A percentile compares a stretch with the other conserved stretches of the same genome.
Conservation (phyloP, 805 yeast species). For the Spathaspora passalidarum region DNA sequence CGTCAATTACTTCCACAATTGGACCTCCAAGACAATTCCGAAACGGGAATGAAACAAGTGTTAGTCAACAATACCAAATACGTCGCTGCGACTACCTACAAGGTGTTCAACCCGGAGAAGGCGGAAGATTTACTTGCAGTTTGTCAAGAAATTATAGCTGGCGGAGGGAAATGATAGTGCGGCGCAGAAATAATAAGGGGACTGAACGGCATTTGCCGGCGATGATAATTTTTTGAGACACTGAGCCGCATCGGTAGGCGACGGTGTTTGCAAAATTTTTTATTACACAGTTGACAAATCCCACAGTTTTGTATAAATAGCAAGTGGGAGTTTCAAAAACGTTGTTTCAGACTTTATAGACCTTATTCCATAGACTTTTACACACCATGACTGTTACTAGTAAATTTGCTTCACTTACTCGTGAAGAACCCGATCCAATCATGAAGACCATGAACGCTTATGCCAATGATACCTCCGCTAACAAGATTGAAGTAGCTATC, state of each 20-base stretch:
- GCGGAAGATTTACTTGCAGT: background rate
- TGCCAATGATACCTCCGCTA: slow-evolving; percentile 24
- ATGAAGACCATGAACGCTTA: slow-evolving; percentile 18
- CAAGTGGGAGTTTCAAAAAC: background rate
- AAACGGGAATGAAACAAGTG: slow-evolving; percentile 11
- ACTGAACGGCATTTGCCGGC: background rate
- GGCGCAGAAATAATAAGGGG: background rate
- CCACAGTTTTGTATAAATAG: background rate
- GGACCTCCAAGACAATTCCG: background rate
- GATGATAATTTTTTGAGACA: background rate
- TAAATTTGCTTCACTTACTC: slow-evolving; percentile 15
- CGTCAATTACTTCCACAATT: slow-evolving; percentile 7
- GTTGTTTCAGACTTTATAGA: too few species aligned
- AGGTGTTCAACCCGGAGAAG: slow-evolving; percentile 2
- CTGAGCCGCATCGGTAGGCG: background rate
- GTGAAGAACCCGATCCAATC: slow-evolving; percentile 28
- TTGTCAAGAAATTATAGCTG: background rate
- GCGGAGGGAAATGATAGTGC: background rate
- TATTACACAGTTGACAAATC: too few species aligned
- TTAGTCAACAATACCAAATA: slow-evolving; percentile 31
- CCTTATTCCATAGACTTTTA: too few species aligned
- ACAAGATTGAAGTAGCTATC: slow-evolving; percentile 40
- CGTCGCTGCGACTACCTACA: slow-evolving; percentile 22
- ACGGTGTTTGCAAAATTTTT: background rate
- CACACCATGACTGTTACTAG: slow-evolving; percentile 17